Conservation (phyloP, 1,284 basidiomycete species). For the Ceratobasidium sp. region DNA sequence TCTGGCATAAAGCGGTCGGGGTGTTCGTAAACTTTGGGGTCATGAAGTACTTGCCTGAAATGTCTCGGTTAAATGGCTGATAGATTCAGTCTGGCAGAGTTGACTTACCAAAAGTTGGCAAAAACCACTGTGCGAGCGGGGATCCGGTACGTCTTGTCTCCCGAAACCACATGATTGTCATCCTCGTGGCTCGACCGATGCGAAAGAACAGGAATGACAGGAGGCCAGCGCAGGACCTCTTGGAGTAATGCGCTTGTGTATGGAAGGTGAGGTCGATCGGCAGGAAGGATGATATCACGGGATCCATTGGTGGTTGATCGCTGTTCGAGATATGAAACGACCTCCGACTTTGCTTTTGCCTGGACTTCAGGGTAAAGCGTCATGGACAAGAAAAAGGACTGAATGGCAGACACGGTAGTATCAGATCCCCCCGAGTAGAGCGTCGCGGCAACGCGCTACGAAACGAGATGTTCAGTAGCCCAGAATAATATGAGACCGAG, state of each 20-base stretch:
- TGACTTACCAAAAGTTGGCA: no score
- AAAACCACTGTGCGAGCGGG: slow-evolving; percentile 7
- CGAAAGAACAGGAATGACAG: not conserved
- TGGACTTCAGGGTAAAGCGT: slow-evolving; percentile 17
- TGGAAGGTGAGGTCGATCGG: not conserved
- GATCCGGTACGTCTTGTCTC: slow-evolving; percentile 18
- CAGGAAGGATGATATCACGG: not conserved
- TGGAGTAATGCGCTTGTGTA: slow-evolving; percentile 16
- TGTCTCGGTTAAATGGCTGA: no score
- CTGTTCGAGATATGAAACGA: not conserved
- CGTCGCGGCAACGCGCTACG: slow-evolving; percentile 17
- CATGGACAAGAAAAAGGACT: slow-evolving; percentile 27
- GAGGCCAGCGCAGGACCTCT: slow-evolving; percentile 13
- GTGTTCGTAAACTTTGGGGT: slow-evolving; percentile 85
- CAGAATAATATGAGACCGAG: slow-evolving; percentile 44
- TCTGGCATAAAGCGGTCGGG: no score
- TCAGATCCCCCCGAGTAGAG: slow-evolving; percentile 45
- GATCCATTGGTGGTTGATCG: not conserved
- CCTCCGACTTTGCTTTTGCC: slow-evolving; percentile 5
- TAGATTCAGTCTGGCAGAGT: not conserved
- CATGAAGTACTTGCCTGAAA: slow-evolving; percentile 63
- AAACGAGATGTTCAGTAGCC: no score
- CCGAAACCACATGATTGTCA: no score
- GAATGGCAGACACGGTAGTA: slow-evolving; percentile 25
- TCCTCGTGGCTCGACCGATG: slow-evolving; percentile 13